phyloP scores from a whole-genome alignment of 2,329 filamentous ascomycete species.

The Hypoxylon sp. region DNA sequence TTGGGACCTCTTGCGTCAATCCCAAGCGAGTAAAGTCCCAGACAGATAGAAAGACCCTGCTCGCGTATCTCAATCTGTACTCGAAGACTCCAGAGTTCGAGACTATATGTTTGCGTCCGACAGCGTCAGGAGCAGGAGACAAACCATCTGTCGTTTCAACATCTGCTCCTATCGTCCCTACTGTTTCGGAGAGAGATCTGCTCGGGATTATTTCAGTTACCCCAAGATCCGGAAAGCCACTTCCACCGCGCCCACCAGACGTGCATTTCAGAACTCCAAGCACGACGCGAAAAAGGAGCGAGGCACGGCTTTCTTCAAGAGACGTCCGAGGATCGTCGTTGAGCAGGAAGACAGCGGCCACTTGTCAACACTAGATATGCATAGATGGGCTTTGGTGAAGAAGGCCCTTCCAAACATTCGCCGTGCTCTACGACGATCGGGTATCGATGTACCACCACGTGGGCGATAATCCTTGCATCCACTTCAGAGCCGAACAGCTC shows the following conservation, averaged over 20 bases:
- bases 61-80: slow-evolving; percentile 9
- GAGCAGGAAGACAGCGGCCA: background rate
- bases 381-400: slow-evolving; percentile 9
- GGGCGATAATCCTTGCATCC: background rate
- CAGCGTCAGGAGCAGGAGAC: background rate
- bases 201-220: background rate
- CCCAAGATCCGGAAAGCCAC: background rate
- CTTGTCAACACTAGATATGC: background rate
- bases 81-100: slow-evolving; percentile 14
- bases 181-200: too few species aligned
- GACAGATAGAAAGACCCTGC: slow-evolving; percentile 8
- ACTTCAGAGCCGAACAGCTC: slow-evolving; percentile 20
- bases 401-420: background rate
- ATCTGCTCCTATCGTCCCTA: background rate
- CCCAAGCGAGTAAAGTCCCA: slow-evolving; percentile 10
- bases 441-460: slow-evolving; percentile 17
- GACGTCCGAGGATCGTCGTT: slow-evolving; percentile 1
- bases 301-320: slow-evolving; percentile 13
- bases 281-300: slow-evolving; percentile 9
- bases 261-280: slow-evolving; percentile 8
- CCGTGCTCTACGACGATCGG: slow-evolving; percentile 6
- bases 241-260: background rate
- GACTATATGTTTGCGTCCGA: slow-evolving; percentile 9
- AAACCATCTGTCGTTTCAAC: slow-evolving; percentile 1
- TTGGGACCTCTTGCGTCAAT: slow-evolving; percentile 12